phyloP scores from a whole-genome alignment of 2,329 filamentous ascomycete genomes.

The Corinectria fuckeliana region DNA sequence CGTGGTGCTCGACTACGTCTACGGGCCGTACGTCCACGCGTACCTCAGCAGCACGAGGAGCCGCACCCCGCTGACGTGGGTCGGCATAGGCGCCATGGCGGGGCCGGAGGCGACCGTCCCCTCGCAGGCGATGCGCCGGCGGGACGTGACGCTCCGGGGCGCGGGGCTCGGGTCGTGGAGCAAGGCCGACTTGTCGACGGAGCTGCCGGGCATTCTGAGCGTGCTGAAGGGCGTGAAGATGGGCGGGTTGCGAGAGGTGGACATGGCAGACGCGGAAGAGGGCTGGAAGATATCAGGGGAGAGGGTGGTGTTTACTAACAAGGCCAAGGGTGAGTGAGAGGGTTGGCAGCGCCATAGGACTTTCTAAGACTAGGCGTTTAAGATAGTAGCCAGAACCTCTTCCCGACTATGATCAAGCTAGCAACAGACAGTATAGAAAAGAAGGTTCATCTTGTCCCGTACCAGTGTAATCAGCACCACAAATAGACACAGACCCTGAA shows the following conservation, averaged over 20 bases:
- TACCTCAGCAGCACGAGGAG: slow-evolving; percentile 48
- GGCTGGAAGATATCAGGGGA: background rate
- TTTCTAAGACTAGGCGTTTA: too few species aligned
- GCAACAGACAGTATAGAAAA: background rate
- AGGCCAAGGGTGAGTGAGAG: background rate
- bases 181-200: background rate
- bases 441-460: background rate
- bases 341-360: background rate
- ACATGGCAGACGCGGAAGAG: background rate
- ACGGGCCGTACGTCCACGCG: slow-evolving; percentile 52
- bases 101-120: slow-evolving; percentile 48
- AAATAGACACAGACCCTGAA: background rate
- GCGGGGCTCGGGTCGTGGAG: slow-evolving; percentile 53
- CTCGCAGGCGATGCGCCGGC: slow-evolving; percentile 52
- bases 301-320: background rate
- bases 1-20: slow-evolving; percentile 64
- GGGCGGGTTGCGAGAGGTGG: background rate
- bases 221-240: background rate
- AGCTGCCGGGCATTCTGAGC: background rate
- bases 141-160: slow-evolving; percentile 55
- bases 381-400: background rate
- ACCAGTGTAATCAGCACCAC: background rate
- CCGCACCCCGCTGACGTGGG: slow-evolving; percentile 54
- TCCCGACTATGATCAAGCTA: background rate
- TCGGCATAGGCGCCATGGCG: slow-evolving; percentile 57